These are phyloP conservation scores for Coccomyxa sp. DNA, from an alignment of 139 green algal species.

Conservation along the genomic window DNA sequence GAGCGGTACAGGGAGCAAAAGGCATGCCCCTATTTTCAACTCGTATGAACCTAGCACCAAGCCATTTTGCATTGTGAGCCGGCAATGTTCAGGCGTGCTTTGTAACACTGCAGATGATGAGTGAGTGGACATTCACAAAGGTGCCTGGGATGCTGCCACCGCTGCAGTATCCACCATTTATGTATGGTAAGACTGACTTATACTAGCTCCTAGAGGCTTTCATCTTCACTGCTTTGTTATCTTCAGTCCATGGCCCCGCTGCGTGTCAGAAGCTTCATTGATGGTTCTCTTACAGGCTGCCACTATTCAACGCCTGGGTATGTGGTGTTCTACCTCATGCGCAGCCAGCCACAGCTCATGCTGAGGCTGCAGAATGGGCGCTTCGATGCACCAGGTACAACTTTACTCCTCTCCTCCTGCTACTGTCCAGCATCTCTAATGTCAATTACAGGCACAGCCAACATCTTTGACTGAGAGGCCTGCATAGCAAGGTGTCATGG, in stretches of 20 bases:
- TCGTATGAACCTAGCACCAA: too few relatives aligned
- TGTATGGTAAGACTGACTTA: constrained; percentile 66
- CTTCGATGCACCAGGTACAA: constrained; percentile 44
- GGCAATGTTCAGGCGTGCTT: background rate
- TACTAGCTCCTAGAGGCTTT: background rate
- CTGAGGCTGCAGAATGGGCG: constrained; percentile 58
- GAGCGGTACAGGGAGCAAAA: constrained; percentile 30
- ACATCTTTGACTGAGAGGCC: too few relatives aligned
- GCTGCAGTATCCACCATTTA: constrained; percentile 55
- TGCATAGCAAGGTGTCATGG: too few relatives aligned
- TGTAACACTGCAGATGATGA: constrained; percentile 1
- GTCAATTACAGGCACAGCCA: background rate
- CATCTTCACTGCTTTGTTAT: background rate
- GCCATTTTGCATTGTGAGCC: background rate
- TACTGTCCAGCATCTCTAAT: background rate
- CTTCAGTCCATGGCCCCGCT: background rate
- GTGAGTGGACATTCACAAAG: constrained; percentile 2
- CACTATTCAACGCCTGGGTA: constrained; percentile 93
- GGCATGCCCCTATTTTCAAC: background rate
- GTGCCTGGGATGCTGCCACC: constrained; percentile 19
- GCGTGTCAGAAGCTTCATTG: background rate
- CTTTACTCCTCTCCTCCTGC: background rate
- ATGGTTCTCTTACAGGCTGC: constrained; percentile 44
- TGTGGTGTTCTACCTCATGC: constrained; percentile 86
- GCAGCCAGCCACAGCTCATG: constrained; percentile 60